phyloP scores from a whole-genome alignment of 331 rosid species.

The Saraca asoca region DNA sequence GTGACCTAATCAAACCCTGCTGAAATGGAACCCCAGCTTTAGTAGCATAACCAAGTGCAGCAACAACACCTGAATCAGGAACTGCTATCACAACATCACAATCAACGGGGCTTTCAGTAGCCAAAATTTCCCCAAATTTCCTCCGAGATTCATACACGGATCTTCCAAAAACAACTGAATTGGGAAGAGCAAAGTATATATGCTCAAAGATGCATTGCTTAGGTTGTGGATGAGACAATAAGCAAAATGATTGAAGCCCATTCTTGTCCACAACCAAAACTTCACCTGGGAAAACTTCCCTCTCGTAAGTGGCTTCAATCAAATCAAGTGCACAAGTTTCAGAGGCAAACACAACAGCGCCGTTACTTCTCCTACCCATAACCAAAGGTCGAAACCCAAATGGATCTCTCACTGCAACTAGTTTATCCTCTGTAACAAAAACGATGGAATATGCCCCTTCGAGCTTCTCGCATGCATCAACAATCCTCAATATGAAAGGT shows the following conservation, averaged over 20 bases:
- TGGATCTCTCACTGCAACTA: slow-evolving; percentile 85
- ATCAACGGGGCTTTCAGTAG: slow-evolving; percentile 73
- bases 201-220: slow-evolving; percentile 90
- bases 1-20: slow-evolving; percentile 87
- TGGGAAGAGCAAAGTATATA: slow-evolving; percentile 82
- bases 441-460: slow-evolving; percentile 84
- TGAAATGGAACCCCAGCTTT: slow-evolving; percentile 88
- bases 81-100: slow-evolving; percentile 92
- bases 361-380: slow-evolving; percentile 84
- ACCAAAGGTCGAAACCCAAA: slow-evolving; percentile 84
- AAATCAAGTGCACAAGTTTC: slow-evolving; percentile 92
- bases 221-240: slow-evolving; percentile 68
- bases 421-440: slow-evolving; percentile 69
- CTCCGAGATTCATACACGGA: slow-evolving; percentile 75
- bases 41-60: slow-evolving; percentile 87
- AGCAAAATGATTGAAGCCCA: slow-evolving; percentile 74
- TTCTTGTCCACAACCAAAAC: slow-evolving; percentile 66
- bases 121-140: slow-evolving; percentile 73
- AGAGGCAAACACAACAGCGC: slow-evolving; percentile 84
- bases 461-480: slow-evolving; percentile 82
- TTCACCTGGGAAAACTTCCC: slow-evolving; percentile 86
- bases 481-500: slow-evolving; percentile 65
- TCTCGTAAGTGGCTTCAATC: slow-evolving; percentile 76
- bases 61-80: slow-evolving; percentile 91
- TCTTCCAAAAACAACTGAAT: slow-evolving; percentile 70